A percentile compares a stretch with the other conserved stretches of the same genome.
These are phyloP conservation scores for Gardenia jasminoides DNA, from an alignment of 257 asterid genomes.

Conservation along the genomic window DNA sequence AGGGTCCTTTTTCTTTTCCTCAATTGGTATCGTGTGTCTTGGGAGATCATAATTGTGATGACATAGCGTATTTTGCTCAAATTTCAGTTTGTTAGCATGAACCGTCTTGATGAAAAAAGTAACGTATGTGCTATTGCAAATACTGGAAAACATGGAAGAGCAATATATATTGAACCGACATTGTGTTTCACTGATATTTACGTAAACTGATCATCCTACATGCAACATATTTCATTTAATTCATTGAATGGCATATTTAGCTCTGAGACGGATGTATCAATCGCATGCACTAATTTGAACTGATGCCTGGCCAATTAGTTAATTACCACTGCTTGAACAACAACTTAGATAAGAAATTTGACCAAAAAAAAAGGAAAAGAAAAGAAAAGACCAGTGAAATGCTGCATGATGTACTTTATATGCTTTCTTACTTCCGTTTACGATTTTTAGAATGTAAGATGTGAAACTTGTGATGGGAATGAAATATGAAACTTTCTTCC, in stretches of 20 bases:
- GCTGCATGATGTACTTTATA: not conserved
- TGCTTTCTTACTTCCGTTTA: not conserved
- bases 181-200: not conserved
- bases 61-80: not conserved
- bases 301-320: not conserved
- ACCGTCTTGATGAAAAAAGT: not conserved
- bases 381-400: not conserved
- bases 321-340: not conserved
- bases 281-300: not conserved
- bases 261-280: not conserved
- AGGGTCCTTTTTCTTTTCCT: not conserved
- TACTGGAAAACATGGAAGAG: not conserved
- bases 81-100: slow-evolving; percentile 10
- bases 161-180: not conserved
- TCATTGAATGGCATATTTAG: not conserved
- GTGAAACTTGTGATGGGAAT: not conserved
- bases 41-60: not conserved
- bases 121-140: not conserved
- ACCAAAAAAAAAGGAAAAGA: not conserved
- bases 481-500: not conserved
- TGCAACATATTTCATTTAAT: not conserved
- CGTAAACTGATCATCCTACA: not conserved
- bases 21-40: not conserved
- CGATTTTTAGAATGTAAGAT: not conserved
- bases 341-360: not conserved